Evolutionary conservation across 1,284 basidiomycete species (phyloP), one percentile per base, ranked within the genome.

Genomic region (Phellinidium pouzarii): DNA sequence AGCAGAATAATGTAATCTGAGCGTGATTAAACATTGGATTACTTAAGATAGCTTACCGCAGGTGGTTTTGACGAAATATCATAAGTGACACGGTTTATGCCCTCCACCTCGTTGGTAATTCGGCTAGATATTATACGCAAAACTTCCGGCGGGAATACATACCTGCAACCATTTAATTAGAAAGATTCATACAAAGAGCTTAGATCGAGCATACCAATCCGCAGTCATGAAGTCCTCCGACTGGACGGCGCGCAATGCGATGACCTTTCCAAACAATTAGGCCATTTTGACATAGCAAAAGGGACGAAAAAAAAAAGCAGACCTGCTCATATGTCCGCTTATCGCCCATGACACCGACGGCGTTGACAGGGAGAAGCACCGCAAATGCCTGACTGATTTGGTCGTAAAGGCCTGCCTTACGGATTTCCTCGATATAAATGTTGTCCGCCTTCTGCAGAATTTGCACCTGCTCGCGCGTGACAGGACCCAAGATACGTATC

Each of bases 61-160:
- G 96, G 95, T 38, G 95, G 96, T 74, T 99, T 99, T 56, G 90
- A 94, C 12, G 95, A 96, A 56, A 99, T 92, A 67, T 99, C 96
- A 67, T 96, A 96, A 4, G 89, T 91, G 43, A 95, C 88, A 41
- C 93, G 84, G 72, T 96, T 96, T 65, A 98, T 84, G 22, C 95
- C 95, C 59, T 76, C 72, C 4, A 96, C 94, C 72, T 99, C 96
- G 71, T 99, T 99, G 42, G 96, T 99, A 64, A 99, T 99, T 52
- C 96, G 80, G 51, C 92, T 95, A 19, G 94, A 97, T 62, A 99
- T 94, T 63, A 87, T 85, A 61, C 88, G 83, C 55, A 99, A 72
- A 17, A 99, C 86, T 43, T 89, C 86, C 19, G 91, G 73, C n/a
- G 95, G 94, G 79, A 99, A 99, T 25, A 91, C 85, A 72, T 89